These are phyloP conservation scores for Hypoxylon trugodes DNA, from an alignment of 495 filamentous ascomycete species.

Conservation along the genomic window DNA sequence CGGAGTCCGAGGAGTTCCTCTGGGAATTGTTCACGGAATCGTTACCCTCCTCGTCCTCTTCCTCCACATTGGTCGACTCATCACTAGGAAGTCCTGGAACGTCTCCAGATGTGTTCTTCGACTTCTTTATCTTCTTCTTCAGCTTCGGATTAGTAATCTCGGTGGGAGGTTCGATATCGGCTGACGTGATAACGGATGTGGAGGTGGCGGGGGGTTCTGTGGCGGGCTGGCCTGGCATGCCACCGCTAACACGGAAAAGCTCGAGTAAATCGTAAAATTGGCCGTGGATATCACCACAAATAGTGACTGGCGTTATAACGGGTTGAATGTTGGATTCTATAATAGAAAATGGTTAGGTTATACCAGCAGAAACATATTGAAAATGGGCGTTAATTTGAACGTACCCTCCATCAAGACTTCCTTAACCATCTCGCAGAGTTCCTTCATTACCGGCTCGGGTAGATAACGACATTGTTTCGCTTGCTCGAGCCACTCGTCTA, in stretches of 20 bases:
- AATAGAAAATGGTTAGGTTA: constrained; percentile 8
- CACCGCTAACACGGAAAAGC: constrained; percentile 93
- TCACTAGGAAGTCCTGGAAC: constrained; percentile 42
- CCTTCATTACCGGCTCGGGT: constrained; percentile 95
- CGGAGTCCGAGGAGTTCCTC: constrained; percentile 53
- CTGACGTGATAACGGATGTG: constrained; percentile 76
- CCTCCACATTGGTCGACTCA: constrained; percentile 54
- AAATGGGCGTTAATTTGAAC: constrained; percentile 29
- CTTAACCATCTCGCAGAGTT: constrained; percentile 97
- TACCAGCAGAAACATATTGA: background rate
- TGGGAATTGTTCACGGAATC: constrained; percentile 49
- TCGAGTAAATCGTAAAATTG: constrained; percentile 99
- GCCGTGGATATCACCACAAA: constrained; percentile 98
- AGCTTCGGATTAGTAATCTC: constrained; percentile 85
- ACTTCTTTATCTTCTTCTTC: constrained; percentile 76
- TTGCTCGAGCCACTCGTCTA: constrained; percentile 96
- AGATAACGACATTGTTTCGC: constrained; percentile 97
- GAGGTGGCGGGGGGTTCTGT: constrained; percentile 69
- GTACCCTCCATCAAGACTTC: constrained; percentile 96
- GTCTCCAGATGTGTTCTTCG: constrained; percentile 44
- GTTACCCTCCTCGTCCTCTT: constrained; percentile 60
- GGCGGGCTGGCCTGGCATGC: constrained; percentile 84
- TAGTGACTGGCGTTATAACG: constrained; percentile 93
- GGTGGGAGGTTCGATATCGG: constrained; percentile 86
- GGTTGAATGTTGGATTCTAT: constrained; percentile 98